Evolutionary conservation across 768 basidiomycete species (phyloP), one percentile per base, ranked within the genome.

Genomic region (Cyclocybe aegerita): DNA sequence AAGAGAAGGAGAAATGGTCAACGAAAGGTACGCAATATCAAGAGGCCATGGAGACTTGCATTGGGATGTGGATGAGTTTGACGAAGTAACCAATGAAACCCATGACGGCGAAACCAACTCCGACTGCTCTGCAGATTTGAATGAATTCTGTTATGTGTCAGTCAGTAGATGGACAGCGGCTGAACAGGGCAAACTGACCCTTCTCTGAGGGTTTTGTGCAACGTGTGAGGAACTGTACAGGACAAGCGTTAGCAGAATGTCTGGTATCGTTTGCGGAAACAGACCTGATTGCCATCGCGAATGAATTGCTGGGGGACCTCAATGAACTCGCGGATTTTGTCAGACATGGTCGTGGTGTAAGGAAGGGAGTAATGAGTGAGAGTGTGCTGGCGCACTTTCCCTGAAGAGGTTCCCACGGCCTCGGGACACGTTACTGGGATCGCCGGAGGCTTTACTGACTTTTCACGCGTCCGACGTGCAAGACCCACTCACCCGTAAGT

Each of bases 51-150:
- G 35, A 46, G 12, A 83, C 94, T 75, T 60, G 96, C 94, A 97
- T 96, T 61, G 95, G 94, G 70, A 96, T 97, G 72, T 98, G 94
- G 61, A 98, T 94, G 58, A 98, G 85, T 72, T 98, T 98, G 59
- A 97, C 95, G 65, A 98, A 88, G 77, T 96, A 99, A 11, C 97
- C 97, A 68, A 99, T 94, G 80, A 98, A 96, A 11, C 97, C 97
- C 95, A 98, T 98, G 58, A 99, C 91, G 44, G 88, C 93, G 64
- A 99, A 99, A 10, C 97, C 97, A 54, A 98, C 86, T 2, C 94
- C 94, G 48, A 99, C 93, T 32, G 97, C 97, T 67, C 86, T 88
- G 75, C 88, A 98, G 57, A 99, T 95, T 67, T 96, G 93, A 37
- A 83, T 59, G 71, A 95, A 99, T 69, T 99, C 97, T 99, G 68